Percentiles rank a stretch among this genome's conserved stretches.
Evolutionary conservation across 2,329 filamentous ascomycete species (phyloP).

Genomic region (Neonectria punicea): DNA sequence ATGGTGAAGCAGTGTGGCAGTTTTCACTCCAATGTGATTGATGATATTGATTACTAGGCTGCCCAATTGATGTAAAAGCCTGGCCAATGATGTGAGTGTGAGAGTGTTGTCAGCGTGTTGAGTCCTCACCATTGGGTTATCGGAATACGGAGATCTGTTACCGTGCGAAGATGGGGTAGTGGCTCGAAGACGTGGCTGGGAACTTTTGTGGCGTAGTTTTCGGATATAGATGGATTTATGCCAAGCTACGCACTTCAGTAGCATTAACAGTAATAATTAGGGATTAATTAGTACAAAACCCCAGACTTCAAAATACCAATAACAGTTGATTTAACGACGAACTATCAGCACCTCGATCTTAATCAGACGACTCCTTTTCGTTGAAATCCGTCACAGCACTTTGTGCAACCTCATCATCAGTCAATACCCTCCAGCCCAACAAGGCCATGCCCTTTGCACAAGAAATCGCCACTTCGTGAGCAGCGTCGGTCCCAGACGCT

Average conservation of each 20-base stretch:
- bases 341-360: neutral
- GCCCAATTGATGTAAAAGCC: neutral
- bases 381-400: constrained; percentile 26
- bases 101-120: neutral
- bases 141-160: neutral
- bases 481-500: constrained; percentile 54
- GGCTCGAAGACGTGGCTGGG: too few species aligned
- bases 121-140: neutral
- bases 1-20: neutral
- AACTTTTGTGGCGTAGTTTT: neutral
- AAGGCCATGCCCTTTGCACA: constrained; percentile 58
- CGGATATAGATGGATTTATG: too few species aligned
- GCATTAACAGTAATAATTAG: too few species aligned
- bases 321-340: too few species aligned
- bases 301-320: too few species aligned
- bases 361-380: neutral
- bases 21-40: too few species aligned
- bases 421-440: constrained; percentile 44
- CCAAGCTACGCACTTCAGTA: too few species aligned
- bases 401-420: constrained; percentile 32
- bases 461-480: constrained; percentile 52
- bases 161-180: too few species aligned
- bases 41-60: too few species aligned
- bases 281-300: too few species aligned
- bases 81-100: neutral